Base-by-base conservation (phyloP, 768 basidiomycete genomes). In the Serendipita vermifera region DNA sequence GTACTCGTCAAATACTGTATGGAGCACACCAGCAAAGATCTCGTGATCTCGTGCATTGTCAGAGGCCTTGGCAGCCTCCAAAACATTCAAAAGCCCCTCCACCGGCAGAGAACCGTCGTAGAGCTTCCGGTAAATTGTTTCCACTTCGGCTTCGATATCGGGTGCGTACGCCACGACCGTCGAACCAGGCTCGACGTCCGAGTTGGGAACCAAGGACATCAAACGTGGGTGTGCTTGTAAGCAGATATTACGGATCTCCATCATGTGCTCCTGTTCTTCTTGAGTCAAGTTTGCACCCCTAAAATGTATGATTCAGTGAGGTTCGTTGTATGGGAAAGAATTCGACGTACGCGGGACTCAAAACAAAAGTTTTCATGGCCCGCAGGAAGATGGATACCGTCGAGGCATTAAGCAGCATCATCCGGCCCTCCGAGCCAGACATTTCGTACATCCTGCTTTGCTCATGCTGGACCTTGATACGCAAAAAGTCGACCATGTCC, bases 1-100 rank as follows among this genome's bases (percentile, higher is more conserved):
- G 81, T 96, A 96, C 72, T 99, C 96, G 79, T 98, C 96, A 71
- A 99, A 97, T 39, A 99, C 80, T 75, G 96, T 94, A 73, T 97
- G 93, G 53, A 99, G 83, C 83, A 96, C 96, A 79, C 92, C 97
- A n/a, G 92, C 96, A 66, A 97, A 97, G 59, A 96, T 81, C 70
- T 98, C 91, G 67, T 94, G 90, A 62, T 97, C 92, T 56, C 83
- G 81, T 40, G 83, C 71, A 62, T 85, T 87, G 31, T 79, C 75
- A 29, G 92, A 93, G 51, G 77, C 79, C 66, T 93, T 91, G 73
- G 83, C 80, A 55, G 82, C 79, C 69, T 88, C 85, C 26, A 99
- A 81, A 71, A 91, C 82, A 26, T 78, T 71, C 59, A 97, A 87
- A 60, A 98, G 91, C 59, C 94, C 88, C 67, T 98, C 94, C 64